phyloP scores from a whole-genome alignment of 129 eudicot genomes.

The Flaveria linearis region DNA sequence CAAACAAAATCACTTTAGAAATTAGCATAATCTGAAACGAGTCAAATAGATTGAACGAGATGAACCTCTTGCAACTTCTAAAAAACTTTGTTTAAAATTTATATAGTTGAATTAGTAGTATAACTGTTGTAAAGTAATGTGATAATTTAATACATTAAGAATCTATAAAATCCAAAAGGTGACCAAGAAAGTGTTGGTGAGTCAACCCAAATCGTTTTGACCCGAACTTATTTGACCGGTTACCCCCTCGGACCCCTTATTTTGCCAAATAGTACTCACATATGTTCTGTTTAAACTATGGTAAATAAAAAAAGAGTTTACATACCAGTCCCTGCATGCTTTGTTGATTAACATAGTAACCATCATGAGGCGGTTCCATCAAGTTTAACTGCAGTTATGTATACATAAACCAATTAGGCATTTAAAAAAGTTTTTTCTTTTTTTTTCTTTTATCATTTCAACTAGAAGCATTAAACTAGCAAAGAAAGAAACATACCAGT shows the following conservation, averaged over 20 bases:
- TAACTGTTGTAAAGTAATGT: too few species aligned
- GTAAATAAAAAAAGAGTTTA: not conserved
- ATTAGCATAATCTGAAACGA: not conserved
- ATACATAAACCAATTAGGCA: not conserved
- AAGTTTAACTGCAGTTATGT: conserved; percentile 41
- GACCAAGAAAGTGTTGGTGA: not conserved
- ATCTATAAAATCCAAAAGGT: not conserved
- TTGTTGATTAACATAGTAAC: conserved; percentile 47
- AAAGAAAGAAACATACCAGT: conserved; percentile 31
- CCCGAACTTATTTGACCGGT: not conserved
- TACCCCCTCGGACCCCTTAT: not conserved
- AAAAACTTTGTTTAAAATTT: too few species aligned
- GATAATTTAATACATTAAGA: too few species aligned
- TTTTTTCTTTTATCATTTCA: not conserved
- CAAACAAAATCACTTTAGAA: not conserved
- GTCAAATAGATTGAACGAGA: not conserved
- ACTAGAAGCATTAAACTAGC: not conserved
- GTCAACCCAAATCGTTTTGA: conserved; percentile 6
- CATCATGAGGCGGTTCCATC: conserved; percentile 51
- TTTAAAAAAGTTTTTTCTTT: not conserved
- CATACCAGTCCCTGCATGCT: conserved; percentile 48
- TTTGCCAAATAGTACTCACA: conserved; percentile 16
- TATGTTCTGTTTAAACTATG: not conserved
- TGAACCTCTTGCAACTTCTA: too few species aligned
- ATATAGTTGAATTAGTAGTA: too few species aligned